A percentile compares a stretch with the other conserved stretches of the same genome.
phyloP scores from a whole-genome alignment of 2,329 filamentous ascomycete genomes.

The Penicillium psychrosexuale region DNA sequence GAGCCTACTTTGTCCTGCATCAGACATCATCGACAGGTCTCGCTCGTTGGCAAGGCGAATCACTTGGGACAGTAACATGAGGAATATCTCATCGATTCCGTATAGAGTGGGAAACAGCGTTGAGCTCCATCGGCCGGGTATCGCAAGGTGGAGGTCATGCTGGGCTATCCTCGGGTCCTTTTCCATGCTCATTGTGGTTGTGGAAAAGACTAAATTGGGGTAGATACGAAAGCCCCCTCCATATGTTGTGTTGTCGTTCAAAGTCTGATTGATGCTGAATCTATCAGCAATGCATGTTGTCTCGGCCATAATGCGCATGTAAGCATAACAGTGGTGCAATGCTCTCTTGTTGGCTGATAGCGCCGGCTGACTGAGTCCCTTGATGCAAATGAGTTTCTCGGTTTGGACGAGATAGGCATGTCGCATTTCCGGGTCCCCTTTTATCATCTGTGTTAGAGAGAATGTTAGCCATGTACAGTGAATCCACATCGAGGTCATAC shows the following conservation, averaged over 20 bases:
- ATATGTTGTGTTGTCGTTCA: neutral
- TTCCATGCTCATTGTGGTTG: conserved; percentile 15
- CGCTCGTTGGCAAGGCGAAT: conserved; percentile 21
- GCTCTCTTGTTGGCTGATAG: conserved; percentile 16
- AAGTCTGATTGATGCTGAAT: neutral
- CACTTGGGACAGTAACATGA: conserved; percentile 20
- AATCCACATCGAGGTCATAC: conserved; percentile 1
- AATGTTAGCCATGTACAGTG: neutral
- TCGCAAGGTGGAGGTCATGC: conserved; percentile 20
- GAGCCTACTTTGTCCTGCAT: neutral
- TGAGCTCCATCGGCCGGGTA: conserved; percentile 18
- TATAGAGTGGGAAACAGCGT: conserved; percentile 20
- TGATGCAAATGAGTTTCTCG: conserved; percentile 14
- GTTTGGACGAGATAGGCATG: conserved; percentile 14
- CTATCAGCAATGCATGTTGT: conserved; percentile 14
- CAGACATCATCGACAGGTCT: conserved; percentile 10
- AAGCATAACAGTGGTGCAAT: conserved; percentile 20
- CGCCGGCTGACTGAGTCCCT: conserved; percentile 10
- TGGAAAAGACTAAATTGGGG: conserved; percentile 8
- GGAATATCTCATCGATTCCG: conserved; percentile 16
- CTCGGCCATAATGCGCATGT: conserved; percentile 23
- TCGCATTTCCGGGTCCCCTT: conserved; percentile 14
- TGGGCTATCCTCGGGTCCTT: conserved; percentile 18
- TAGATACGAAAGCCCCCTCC: conserved; percentile 12
- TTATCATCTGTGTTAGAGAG: conserved; percentile 10